Conservation (phyloP, 495 filamentous ascomycete genomes). For the Schizothecium vesticola region DNA sequence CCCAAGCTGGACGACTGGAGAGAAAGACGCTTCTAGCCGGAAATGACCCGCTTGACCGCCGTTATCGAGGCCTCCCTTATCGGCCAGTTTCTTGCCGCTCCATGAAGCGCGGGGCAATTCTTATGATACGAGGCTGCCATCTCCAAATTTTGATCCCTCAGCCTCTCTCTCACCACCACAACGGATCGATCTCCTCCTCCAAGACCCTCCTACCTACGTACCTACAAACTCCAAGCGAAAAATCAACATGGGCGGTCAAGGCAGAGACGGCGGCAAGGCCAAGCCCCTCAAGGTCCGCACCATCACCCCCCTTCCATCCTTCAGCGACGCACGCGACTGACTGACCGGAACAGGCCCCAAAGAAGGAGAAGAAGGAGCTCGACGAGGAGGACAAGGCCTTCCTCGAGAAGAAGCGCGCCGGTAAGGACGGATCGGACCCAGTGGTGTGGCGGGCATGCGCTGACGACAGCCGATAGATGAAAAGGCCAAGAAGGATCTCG, state of each 20-base stretch:
- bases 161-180: not conserved
- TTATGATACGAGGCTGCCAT: not conserved
- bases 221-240: not conserved
- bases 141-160: constrained; percentile 12
- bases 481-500: constrained; percentile 71
- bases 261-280: constrained; percentile 75
- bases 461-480: constrained; percentile 48
- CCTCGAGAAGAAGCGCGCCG: constrained; percentile 66
- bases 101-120: constrained; percentile 13
- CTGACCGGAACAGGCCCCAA: constrained; percentile 43
- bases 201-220: not conserved
- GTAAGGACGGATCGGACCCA: constrained; percentile 40
- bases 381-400: constrained; percentile 74
- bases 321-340: not conserved
- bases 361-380: constrained; percentile 69
- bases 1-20: not conserved
- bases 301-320: not conserved
- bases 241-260: constrained; percentile 57
- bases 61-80: not conserved
- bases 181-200: not conserved
- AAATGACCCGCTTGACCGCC: constrained; percentile 6
- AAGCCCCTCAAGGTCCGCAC: constrained; percentile 66
- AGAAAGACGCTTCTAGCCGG: not conserved
- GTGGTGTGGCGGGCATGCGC: not conserved
- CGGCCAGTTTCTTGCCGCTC: not conserved